Evolutionary conservation across 2,329 filamentous ascomycete species (phyloP), one percentile per base, ranked within the genome.

Genomic region (Fusarium dlaminii): DNA sequence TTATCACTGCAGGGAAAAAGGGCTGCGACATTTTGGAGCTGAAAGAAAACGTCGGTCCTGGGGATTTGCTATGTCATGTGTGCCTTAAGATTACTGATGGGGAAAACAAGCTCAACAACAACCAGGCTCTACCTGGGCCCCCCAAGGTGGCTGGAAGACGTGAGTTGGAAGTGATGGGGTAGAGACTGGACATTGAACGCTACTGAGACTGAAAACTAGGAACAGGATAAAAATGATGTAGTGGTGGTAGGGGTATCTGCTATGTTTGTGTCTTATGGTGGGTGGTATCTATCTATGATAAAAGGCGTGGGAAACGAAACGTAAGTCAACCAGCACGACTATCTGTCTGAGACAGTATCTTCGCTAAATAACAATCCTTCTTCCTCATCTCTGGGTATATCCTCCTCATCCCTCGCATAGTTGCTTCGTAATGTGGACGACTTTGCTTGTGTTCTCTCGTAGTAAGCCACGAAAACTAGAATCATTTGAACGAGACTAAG

Each of bases 381-480:
- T 42, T 72, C 68, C 11, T 72, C 70, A 29, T 72, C 54, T 30
- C 49, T 30, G 12, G 48, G 24, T 15, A 30, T 7, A 10, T n/a
- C 30, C 24, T 9, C 18, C 22, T 54, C 30, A 14, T n/a, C 52
- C 1, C 37, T 57, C 8, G 14, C 12, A 42, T 18, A 13, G n/a
- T 24, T 46, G 39, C 14, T 57, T 45, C 43, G 56, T 32, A 43
- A 27, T 6, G 43, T 43, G 18, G 42, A 36, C 8, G 24, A 14
- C n/a, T 32, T 39, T 30, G 40, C 22, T 30, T 68, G 59, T 36
- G 40, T 24, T 40, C n/a, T 40, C 43, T 72, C 70, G 40, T 40
- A 63, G 45, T 72, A 68, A 24, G 69, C 55, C 11, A 72, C 63
- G 24, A 22, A 39, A 34, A 49, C 56, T 29, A 72, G n/a, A 8